A percentile compares a stretch with the other conserved stretches of the same genome.
Conservation (phyloP, 176 grass and related monocot species). For the Dendrocalamus sinicus region DNA sequence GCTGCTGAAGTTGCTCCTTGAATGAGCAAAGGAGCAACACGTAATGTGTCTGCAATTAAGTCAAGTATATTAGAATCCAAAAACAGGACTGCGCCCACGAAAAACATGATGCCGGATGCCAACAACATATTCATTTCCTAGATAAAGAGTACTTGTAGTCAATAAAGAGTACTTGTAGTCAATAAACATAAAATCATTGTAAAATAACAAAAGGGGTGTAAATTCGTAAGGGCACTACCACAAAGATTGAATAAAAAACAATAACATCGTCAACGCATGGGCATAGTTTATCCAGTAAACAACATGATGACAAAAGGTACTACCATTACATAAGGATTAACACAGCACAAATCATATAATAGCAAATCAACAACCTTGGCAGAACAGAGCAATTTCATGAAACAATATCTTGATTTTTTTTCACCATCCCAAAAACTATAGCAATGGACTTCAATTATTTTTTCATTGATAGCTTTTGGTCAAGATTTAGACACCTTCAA, state of each 20-base stretch:
- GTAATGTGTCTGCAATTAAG: constrained; percentile 83
- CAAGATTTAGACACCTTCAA: too few species aligned
- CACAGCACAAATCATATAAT: too few species aligned
- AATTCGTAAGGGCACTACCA: background rate
- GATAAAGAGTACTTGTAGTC: background rate
- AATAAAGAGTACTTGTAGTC: background rate
- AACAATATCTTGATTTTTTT: too few species aligned
- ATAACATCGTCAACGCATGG: background rate
- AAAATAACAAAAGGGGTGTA: background rate
- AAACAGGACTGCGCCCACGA: background rate
- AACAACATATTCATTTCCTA: constrained; percentile 4
- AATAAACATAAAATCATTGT: background rate
- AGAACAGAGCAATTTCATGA: too few species aligned
- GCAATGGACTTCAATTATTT: too few species aligned
- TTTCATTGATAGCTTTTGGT: too few species aligned
- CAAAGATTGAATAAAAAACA: background rate
- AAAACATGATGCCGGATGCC: background rate
- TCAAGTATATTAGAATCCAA: constrained; percentile 17
- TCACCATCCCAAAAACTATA: too few species aligned
- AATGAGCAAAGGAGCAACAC: constrained; percentile 92
- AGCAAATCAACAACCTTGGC: too few species aligned
- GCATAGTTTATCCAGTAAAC: background rate
- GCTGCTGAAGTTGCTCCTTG: constrained; percentile 41
- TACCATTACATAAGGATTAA: too few species aligned
- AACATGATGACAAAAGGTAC: too few species aligned